phyloP scores from a whole-genome alignment of 495 filamentous ascomycete species.

The Lasiosphaeria miniovina region DNA sequence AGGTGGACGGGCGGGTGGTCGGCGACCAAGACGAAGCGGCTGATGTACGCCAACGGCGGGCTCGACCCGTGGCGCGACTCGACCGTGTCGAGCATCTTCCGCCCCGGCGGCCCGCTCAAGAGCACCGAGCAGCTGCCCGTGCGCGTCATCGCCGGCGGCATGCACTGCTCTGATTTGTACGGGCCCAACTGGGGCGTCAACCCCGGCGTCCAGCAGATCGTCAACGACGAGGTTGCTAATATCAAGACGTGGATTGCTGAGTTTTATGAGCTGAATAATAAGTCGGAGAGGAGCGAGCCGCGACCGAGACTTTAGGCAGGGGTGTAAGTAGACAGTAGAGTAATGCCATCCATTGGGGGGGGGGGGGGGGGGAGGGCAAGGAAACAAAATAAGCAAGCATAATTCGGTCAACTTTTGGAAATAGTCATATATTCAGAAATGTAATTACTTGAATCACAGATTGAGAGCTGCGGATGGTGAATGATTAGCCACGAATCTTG shows the following conservation, averaged over 20 bases:
- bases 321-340: no score
- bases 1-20: constrained; percentile 58
- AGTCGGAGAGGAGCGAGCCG: neutral
- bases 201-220: constrained; percentile 31
- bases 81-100: constrained; percentile 36
- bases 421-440: no score
- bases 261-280: constrained; percentile 36
- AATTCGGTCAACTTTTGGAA: no score
- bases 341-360: no score
- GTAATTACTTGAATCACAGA: no score
- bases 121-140: constrained; percentile 34
- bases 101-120: constrained; percentile 40
- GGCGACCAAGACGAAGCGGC: constrained; percentile 50
- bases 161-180: constrained; percentile 45
- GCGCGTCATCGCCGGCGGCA: constrained; percentile 34
- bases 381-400: no score
- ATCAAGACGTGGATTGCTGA: constrained; percentile 42
- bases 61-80: constrained; percentile 44
- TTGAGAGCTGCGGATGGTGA: no score
- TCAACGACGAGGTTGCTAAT: constrained; percentile 30
- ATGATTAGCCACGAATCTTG: no score
- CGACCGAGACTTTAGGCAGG: neutral
- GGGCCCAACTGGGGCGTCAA: constrained; percentile 48
- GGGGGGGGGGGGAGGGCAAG: no score
- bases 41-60: constrained; percentile 60